Evolutionary conservation across 768 basidiomycete species (phyloP).

Genomic region (Suillus subalutaceus): DNA sequence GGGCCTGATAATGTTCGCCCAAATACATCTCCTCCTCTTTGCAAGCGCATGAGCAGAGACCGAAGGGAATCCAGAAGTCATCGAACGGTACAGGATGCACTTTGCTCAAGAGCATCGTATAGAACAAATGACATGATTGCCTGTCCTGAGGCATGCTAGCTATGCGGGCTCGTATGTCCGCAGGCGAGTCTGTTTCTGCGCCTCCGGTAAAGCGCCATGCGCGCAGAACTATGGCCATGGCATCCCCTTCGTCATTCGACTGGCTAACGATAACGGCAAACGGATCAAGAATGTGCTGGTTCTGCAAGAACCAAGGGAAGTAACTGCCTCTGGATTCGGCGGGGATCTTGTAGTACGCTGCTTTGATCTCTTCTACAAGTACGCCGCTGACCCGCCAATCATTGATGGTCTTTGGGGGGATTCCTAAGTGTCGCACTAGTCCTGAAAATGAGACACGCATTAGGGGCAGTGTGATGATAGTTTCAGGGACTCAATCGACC

Average conservation of each 20-base stretch:
- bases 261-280: neutral
- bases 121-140: conserved; percentile 8
- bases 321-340: conserved; percentile 26
- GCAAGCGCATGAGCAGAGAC: conserved; percentile 22
- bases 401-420: conserved; percentile 33
- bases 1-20: neutral
- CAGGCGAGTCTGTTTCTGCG: conserved; percentile 6
- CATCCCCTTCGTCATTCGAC: neutral
- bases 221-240: neutral
- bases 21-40: conserved; percentile 14
- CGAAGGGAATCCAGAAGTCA: conserved; percentile 19
- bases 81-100: neutral
- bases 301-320: conserved; percentile 41
- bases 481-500: too few species aligned
- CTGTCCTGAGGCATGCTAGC: conserved; percentile 5
- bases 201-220: conserved; percentile 17
- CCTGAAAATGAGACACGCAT: conserved; percentile 12
- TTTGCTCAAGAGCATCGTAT: conserved; percentile 4
- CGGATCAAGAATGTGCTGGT: conserved; percentile 34
- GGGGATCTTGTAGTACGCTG: conserved; percentile 28
- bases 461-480: neutral
- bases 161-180: neutral
- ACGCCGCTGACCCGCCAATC: conserved; percentile 36
- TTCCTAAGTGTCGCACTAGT: conserved; percentile 23
- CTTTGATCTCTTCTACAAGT: conserved; percentile 37